Evolutionary conservation across 2,329 filamentous ascomycete species (phyloP).

Genomic region (Neofusicoccum umdonicola): DNA sequence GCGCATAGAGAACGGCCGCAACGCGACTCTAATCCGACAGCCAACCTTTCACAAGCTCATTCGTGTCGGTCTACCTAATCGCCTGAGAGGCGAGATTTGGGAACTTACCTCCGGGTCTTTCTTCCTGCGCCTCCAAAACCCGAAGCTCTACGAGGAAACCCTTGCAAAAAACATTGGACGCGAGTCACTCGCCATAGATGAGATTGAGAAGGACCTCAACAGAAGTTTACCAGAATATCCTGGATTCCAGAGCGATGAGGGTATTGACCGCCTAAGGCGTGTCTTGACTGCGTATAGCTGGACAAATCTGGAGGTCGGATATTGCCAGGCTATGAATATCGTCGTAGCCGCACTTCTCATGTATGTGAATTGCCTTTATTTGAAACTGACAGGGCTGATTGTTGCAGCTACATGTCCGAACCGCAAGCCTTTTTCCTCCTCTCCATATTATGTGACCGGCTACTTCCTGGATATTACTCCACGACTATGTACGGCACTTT

Average conservation of each 20-base stretch:
- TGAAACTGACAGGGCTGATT: conserved; percentile 27
- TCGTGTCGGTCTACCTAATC: conserved; percentile 88
- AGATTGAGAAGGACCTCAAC: conserved; percentile 98
- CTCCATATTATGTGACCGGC: conserved; percentile 84
- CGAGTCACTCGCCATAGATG: conserved; percentile 92
- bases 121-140: conserved; percentile 82
- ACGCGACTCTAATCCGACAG: conserved; percentile 86
- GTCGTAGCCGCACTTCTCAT: conserved; percentile 96
- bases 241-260: conserved; percentile 93
- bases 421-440: conserved; percentile 92
- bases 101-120: conserved; percentile 90
- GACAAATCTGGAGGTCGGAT: conserved; percentile 92
- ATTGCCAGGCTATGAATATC: conserved; percentile 99
- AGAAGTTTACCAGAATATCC: conserved; percentile 95
- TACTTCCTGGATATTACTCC: conserved; percentile 95
- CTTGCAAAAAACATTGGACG: conserved; percentile 77
- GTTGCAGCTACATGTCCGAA: conserved; percentile 81
- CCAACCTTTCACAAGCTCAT: conserved; percentile 98
- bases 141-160: conserved; percentile 79
- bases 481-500: conserved; percentile 99
- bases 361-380: conserved; percentile 40
- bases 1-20: conserved; percentile 77
- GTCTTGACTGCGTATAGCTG: conserved; percentile 97
- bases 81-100: conserved; percentile 91
- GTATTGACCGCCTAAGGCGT: conserved; percentile 82